Conservation (phyloP, 768 basidiomycete genomes). For the Russula abietina region DNA sequence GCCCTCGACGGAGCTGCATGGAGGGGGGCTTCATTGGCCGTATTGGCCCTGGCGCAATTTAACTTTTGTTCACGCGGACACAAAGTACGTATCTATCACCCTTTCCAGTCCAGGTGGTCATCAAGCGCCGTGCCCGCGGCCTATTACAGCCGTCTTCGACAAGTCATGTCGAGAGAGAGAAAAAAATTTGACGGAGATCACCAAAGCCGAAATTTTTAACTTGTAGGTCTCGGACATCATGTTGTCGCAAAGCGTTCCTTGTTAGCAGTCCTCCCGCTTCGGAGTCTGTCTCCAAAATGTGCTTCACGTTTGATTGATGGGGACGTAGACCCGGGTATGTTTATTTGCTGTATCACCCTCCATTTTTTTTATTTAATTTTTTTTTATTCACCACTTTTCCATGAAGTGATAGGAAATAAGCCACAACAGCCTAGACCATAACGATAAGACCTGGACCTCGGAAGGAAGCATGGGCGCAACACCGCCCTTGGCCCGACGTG, state of each 20-base stretch:
- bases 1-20: background rate
- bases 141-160: background rate
- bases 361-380: background rate
- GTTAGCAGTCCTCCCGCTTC: background rate
- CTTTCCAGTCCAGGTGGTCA: background rate
- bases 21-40: background rate
- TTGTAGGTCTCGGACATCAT: background rate
- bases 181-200: background rate
- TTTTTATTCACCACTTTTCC: background rate
- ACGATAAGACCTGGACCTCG: background rate
- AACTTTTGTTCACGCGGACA: background rate
- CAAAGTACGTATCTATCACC: background rate
- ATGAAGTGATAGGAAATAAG: background rate
- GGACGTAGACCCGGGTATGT: background rate
- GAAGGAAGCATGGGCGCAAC: background rate
- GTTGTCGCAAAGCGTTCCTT: background rate
- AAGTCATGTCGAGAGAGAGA: background rate
- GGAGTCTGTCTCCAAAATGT: background rate
- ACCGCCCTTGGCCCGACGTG: background rate
- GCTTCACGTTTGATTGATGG: background rate
- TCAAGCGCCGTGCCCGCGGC: background rate
- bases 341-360: background rate
- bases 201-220: background rate
- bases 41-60: conserved; percentile 1
- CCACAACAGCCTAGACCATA: background rate